phyloP scores from a whole-genome alignment of 805 yeast genomes.

The Yamadazyma sp. region DNA sequence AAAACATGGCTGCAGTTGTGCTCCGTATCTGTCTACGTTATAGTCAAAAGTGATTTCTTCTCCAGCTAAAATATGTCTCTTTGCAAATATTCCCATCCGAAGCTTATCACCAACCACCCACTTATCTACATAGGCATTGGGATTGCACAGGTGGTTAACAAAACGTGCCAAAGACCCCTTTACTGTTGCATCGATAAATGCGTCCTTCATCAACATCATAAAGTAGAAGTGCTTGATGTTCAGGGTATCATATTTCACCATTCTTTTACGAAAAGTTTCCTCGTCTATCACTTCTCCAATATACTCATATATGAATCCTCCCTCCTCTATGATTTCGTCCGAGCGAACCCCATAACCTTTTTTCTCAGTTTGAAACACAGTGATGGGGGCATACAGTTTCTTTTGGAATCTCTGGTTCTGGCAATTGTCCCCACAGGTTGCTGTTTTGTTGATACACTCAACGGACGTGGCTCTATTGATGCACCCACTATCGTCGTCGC shows the following conservation, averaged over 20 bases:
- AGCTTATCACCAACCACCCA: conserved; percentile 94
- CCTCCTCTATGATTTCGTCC: conserved; percentile 51
- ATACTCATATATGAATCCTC: conserved; percentile 85
- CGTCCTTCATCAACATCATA: conserved; percentile 92
- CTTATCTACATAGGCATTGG: conserved; percentile 92
- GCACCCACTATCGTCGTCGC: conserved; percentile 85
- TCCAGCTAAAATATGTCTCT: conserved; percentile 64
- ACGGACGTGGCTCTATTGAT: conserved; percentile 89
- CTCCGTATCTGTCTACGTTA: conserved; percentile 95
- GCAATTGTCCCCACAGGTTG: conserved; percentile 76
- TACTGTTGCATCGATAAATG: conserved; percentile 91
- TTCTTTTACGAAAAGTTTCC: conserved; percentile 66
- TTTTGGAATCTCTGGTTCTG: conserved; percentile 87
- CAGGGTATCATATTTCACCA: conserved; percentile 68
- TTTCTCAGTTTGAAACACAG: conserved; percentile 75
- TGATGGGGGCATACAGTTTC: conserved; percentile 68
- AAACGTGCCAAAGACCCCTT: conserved; percentile 89
- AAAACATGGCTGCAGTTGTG: conserved; percentile 89
- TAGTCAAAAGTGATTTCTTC: conserved; percentile 93
- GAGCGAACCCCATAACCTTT: conserved; percentile 94
- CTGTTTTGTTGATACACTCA: conserved; percentile 75
- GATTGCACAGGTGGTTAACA: conserved; percentile 93
- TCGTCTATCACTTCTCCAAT: conserved; percentile 93
- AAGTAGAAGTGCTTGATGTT: conserved; percentile 83
- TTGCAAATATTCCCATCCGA: conserved; percentile 93